Evolutionary conservation across 805 yeast genomes (phyloP), one percentile per base, ranked within the genome.

Genomic region (Metschnikowia kofuensis): DNA sequence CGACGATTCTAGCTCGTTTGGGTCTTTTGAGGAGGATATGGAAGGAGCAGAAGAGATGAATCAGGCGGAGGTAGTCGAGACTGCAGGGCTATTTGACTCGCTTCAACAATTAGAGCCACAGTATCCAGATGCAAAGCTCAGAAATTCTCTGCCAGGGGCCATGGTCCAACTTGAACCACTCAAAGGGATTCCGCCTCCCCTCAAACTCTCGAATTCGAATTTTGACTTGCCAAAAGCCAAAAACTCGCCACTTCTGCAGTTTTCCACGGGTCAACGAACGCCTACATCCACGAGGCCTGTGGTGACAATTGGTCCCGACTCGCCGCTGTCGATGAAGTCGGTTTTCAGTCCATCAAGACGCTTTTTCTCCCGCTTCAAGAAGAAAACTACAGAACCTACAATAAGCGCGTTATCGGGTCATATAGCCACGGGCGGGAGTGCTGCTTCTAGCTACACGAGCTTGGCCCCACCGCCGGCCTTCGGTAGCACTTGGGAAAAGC

Each of bases 401-500:
- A 67, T 72, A 16, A 58, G 60, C 31, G 67, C 76, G 21, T 59
- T 72, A 29, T 56, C 69, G 12, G 57, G 65, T 7, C 58, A 63
- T 4, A 53, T 48, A 8, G 51, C 56, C 43, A 34, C 16, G 16
- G n/a, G 15, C 36, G 12, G 14, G 8, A 35, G 35, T 4, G 37
- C 11, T 5, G 47, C 42, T 8, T 43, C 36, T n/a, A 45, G 30
- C 15, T 35, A 49, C 48, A 56, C 50, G 14, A 68, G 62, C 49
- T 62, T 70, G 34, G 74, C 61, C 42, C 77, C 77, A 4, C 77
- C 76, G 6, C 67, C 69, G 9, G 53, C 67, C 8, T 68, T 72
- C 36, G 65, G 66, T 4, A 45, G 45, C 35, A 26, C 36, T 21
- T 44, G 49, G 41, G 37, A 54, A 27, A 45, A 42, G 40, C 41